Evolutionary conservation across 257 asterid genomes (phyloP).

Genomic region (Verbascum thapsus): DNA sequence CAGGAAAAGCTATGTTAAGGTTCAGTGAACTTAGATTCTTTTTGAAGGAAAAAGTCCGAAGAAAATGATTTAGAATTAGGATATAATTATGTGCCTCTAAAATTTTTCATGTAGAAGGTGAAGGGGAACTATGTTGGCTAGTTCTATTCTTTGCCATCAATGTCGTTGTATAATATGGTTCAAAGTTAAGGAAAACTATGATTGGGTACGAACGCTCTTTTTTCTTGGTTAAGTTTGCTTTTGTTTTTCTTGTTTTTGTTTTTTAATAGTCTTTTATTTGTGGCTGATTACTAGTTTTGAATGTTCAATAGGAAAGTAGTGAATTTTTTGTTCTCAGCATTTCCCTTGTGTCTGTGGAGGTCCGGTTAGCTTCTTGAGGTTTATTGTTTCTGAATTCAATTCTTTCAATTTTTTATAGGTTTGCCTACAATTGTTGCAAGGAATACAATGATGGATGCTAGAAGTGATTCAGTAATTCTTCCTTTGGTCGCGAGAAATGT

Average conservation of each 20-base stretch:
- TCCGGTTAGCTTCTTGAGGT: slow-evolving; percentile 9
- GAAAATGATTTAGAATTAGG: neutral
- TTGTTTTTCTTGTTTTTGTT: too few relatives aligned
- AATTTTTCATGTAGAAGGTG: slow-evolving; percentile 8
- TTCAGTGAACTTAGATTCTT: neutral
- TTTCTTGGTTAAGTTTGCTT: neutral
- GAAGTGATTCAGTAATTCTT: slow-evolving; percentile 66
- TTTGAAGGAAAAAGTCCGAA: neutral
- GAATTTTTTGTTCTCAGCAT: neutral
- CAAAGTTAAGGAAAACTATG: neutral
- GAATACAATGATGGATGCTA: slow-evolving; percentile 79
- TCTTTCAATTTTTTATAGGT: slow-evolving; percentile 49
- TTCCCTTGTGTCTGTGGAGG: slow-evolving; percentile 7
- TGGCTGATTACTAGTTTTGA: too few relatives aligned
- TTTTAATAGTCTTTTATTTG: too few relatives aligned
- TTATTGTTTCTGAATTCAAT: slow-evolving; percentile 17
- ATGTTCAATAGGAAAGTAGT: too few relatives aligned
- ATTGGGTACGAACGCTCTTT: neutral
- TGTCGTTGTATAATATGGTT: neutral
- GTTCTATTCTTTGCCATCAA: neutral
- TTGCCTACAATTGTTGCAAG: slow-evolving; percentile 95
- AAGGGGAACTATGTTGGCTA: slow-evolving; percentile 15
- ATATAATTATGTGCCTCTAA: slow-evolving; percentile 1
- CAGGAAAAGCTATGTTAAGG: neutral
- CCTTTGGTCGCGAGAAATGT: slow-evolving; percentile 89